Evolutionary conservation across 2,329 filamentous ascomycete species (phyloP).

Genomic region (Byssothecium circinans): DNA sequence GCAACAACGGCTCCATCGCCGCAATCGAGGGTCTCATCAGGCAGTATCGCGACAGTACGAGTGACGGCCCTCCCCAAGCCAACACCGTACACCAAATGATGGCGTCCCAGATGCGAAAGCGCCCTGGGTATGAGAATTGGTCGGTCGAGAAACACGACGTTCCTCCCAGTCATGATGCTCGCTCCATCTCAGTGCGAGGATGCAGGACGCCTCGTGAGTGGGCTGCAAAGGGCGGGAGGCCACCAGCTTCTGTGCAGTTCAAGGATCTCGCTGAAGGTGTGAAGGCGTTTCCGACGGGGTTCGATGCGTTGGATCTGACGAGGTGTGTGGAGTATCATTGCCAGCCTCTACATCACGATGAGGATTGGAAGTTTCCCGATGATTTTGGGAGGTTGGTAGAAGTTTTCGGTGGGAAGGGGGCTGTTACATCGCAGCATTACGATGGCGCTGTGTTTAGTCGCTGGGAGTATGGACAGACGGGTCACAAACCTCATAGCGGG

Average conservation of each 20-base stretch:
- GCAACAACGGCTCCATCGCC: constrained; percentile 19
- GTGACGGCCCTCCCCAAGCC: not conserved
- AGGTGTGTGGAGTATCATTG: constrained; percentile 23
- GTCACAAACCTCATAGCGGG: too few relatives aligned
- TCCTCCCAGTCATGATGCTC: constrained; percentile 5
- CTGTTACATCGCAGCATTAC: constrained; percentile 6
- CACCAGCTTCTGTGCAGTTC: constrained; percentile 15
- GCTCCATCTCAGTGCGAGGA: constrained; percentile 9
- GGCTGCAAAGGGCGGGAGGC: not conserved
- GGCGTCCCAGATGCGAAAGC: too few relatives aligned
- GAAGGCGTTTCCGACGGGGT: constrained; percentile 21
- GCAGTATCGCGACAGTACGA: not conserved
- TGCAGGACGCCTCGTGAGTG: constrained; percentile 15
- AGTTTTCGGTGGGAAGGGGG: constrained; percentile 14
- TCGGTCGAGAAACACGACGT: too few relatives aligned
- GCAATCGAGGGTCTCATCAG: not conserved
- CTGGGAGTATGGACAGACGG: constrained; percentile 5
- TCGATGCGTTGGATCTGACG: constrained; percentile 28
- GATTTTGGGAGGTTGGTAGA: constrained; percentile 24
- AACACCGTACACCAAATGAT: too few relatives aligned
- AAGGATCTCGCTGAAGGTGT: constrained; percentile 19
- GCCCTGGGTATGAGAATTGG: too few relatives aligned
- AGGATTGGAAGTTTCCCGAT: constrained; percentile 28
- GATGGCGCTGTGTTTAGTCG: constrained; percentile 15
- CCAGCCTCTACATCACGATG: constrained; percentile 8